Percentiles rank a stretch among this genome's conserved stretches.
Conservation (phyloP, 352 stramenopile species). For the Halophytophthora polymorphica region DNA sequence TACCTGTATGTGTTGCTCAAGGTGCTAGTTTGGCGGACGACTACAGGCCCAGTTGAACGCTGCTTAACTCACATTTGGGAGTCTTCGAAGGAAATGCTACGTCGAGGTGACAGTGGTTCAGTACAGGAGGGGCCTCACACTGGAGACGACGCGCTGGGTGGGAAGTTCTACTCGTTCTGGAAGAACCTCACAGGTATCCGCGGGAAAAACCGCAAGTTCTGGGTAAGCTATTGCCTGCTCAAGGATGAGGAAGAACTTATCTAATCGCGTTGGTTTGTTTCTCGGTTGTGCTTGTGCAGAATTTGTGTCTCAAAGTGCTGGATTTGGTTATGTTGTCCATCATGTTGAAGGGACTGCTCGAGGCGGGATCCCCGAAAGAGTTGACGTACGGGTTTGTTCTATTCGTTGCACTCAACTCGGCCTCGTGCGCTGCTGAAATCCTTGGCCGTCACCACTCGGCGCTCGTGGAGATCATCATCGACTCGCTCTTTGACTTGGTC, state of each 20-base stretch:
- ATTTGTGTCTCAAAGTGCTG: slow-evolving; percentile 27
- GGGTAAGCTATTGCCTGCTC: slow-evolving; percentile 15
- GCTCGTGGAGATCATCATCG: slow-evolving; percentile 32
- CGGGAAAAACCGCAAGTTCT: slow-evolving; percentile 31
- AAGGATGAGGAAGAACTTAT: background rate
- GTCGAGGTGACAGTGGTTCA: background rate
- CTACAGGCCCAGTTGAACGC: slow-evolving; percentile 6
- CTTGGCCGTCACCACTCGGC: slow-evolving; percentile 16
- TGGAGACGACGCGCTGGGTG: slow-evolving; percentile 7
- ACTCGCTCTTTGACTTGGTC: slow-evolving; percentile 36
- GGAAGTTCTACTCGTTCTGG: slow-evolving; percentile 18
- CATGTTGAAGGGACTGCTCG: slow-evolving; percentile 24
- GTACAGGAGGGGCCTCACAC: background rate
- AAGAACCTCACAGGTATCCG: slow-evolving; percentile 25
- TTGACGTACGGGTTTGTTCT: slow-evolving; percentile 19
- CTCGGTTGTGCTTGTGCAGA: slow-evolving; percentile 15
- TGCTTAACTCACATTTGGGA: slow-evolving; percentile 5
- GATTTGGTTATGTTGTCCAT: slow-evolving; percentile 30
- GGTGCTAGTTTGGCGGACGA: slow-evolving; percentile 22
- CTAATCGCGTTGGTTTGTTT: background rate
- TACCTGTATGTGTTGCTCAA: slow-evolving; percentile 21
- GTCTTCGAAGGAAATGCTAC: background rate
- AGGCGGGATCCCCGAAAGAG: slow-evolving; percentile 21
- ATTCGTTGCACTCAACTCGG: slow-evolving; percentile 22
- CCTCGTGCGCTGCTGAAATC: slow-evolving; percentile 22